Evolutionary conservation across 2,329 filamentous ascomycete genomes (phyloP), one percentile per base, ranked within the genome.

Genomic region (Aspergillus viridinutans): DNA sequence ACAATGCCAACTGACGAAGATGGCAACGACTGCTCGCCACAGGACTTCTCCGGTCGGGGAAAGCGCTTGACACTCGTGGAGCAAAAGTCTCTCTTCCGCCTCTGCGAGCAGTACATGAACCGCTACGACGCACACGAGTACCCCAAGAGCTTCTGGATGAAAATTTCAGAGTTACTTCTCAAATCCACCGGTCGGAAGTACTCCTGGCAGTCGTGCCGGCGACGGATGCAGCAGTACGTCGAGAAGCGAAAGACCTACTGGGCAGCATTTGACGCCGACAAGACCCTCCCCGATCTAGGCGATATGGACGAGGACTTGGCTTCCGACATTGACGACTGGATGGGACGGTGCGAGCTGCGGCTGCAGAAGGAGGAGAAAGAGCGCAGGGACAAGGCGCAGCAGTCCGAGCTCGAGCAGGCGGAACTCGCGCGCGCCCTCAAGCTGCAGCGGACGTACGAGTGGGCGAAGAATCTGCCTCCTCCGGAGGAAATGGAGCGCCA

Each of bases 151-250:
- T 68, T 67, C 40, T 70, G 68, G 68, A 43, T 62, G 17, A 43
- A 49, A 3, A 60, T 69, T 6, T 59, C 67, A 4, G 38, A 50
- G 5, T 26, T 51, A 2, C 57, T 69, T 3, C 52, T 58, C 12
- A 38, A 49, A 28, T 26, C 50, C 42, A 64, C 63, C 12, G 61
- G 61, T 32, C 66, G 68, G n/a, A 43, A 54, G 10, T 70, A 70
- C 40, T 69, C 68, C 0, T 68, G 67, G 65, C 64, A 65, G 38
- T 70, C 68, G 3, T 70, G 68, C 43, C 65, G 62, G 5, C 65
- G 67, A 25, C 63, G 64, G 21, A 67, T 70, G 32, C 49, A 47
- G 2, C 57, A 59, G 20, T 57, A 61, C 42, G 55, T 66, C 28
- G 28, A 40, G n/a, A 58, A 64, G 29, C 56, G 60, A 8, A 55